phyloP scores from a whole-genome alignment of 1,284 basidiomycete genomes.

The Heterobasidion occidentale region DNA sequence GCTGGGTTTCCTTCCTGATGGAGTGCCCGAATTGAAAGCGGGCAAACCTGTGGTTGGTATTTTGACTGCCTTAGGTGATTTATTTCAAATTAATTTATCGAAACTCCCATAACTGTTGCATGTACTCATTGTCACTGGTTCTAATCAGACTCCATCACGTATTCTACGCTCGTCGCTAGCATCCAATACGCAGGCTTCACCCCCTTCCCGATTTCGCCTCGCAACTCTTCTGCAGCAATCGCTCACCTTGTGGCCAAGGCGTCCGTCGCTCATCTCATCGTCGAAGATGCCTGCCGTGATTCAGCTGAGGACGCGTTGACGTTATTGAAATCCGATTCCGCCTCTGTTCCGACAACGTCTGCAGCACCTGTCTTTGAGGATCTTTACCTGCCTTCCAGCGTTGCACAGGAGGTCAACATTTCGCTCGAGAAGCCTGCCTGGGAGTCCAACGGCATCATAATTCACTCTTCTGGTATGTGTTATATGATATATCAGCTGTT shows the following conservation, averaged over 20 bases:
- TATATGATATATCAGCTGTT: background rate
- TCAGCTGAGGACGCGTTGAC: background rate
- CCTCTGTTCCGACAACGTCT: background rate
- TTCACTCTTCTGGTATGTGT: slow-evolving; percentile 3
- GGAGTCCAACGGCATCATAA: background rate
- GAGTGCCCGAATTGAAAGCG: background rate
- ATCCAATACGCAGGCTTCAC: slow-evolving; percentile 13
- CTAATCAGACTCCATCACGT: slow-evolving; percentile 14
- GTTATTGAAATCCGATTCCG: background rate
- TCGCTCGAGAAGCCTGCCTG: background rate
- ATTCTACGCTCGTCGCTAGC: slow-evolving; percentile 8
- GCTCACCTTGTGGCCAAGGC: slow-evolving; percentile 13
- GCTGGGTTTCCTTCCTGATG: background rate
- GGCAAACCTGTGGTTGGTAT: slow-evolving; percentile 8
- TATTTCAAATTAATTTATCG: background rate
- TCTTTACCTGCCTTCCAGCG: background rate
- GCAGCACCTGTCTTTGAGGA: background rate
- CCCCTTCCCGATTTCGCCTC: slow-evolving; percentile 16
- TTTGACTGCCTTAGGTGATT: slow-evolving; percentile 10
- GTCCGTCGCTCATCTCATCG: background rate
- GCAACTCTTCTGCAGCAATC: slow-evolving; percentile 18
- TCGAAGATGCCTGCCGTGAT: background rate
- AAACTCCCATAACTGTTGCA: background rate
- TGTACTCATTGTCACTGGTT: background rate
- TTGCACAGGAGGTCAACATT: background rate